Evolutionary conservation across 495 filamentous ascomycete species (phyloP).

Genomic region (Tuber aestivum): DNA sequence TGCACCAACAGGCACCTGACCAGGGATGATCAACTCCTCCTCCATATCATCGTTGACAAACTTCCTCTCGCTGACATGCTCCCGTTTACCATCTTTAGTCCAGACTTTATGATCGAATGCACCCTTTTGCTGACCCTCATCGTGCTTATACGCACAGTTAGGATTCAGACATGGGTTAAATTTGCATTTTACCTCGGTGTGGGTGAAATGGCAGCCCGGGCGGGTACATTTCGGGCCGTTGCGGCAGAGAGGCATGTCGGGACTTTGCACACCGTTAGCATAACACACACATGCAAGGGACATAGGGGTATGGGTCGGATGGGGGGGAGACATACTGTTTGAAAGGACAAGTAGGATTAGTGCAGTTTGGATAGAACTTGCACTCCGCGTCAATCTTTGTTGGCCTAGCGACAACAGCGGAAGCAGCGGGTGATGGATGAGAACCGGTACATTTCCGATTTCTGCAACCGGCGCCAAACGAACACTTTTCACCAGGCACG

Average conservation of each 20-base stretch:
- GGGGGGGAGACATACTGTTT: conserved; percentile 53
- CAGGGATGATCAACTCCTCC: conserved; percentile 71
- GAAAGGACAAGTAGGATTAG: conserved; percentile 78
- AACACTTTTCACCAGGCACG: conserved; percentile 64
- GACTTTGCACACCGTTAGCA: conserved; percentile 41
- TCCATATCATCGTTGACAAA: conserved; percentile 67
- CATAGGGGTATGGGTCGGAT: not conserved
- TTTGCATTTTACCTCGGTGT: conserved; percentile 75
- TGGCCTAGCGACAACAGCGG: conserved; percentile 19
- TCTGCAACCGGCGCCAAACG: conserved; percentile 84
- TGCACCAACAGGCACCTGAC: conserved; percentile 34
- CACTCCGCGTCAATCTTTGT: conserved; percentile 70
- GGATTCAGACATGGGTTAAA: conserved; percentile 86
- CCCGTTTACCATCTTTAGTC: conserved; percentile 58
- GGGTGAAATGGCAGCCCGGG: conserved; percentile 83
- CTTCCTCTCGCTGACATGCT: conserved; percentile 84
- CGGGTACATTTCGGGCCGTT: conserved; percentile 88
- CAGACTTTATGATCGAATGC: conserved; percentile 87
- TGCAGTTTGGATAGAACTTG: conserved; percentile 92
- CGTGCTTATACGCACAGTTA: conserved; percentile 80
- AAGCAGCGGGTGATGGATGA: conserved; percentile 81
- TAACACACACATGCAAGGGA: conserved; percentile 4
- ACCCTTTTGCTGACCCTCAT: conserved; percentile 74
- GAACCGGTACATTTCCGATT: conserved; percentile 88
- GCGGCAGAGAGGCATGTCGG: conserved; percentile 71